Evolutionary conservation across 257 asterid species (phyloP).

Genomic region (Solanum rostratum): DNA sequence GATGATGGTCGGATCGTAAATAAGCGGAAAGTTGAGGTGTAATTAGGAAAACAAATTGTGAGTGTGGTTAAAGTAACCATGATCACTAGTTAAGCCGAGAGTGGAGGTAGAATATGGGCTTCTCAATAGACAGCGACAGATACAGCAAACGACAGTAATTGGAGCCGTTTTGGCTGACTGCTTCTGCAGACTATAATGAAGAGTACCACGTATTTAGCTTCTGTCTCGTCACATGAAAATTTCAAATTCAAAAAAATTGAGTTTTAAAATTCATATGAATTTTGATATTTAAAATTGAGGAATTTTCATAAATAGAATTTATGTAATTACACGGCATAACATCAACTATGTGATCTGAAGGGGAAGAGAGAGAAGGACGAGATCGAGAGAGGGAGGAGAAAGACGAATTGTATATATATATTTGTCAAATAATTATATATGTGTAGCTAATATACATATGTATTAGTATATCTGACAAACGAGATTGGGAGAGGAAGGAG

Average conservation of each 20-base stretch:
- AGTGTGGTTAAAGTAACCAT: not conserved
- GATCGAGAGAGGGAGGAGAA: too few relatives aligned
- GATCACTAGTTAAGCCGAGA: not conserved
- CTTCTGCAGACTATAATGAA: not conserved
- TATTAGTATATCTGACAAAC: too few relatives aligned
- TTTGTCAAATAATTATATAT: too few relatives aligned
- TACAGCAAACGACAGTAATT: not conserved
- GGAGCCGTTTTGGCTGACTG: not conserved
- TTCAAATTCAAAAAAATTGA: not conserved
- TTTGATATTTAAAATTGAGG: too few relatives aligned
- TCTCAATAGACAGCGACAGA: slow-evolving; percentile 9
- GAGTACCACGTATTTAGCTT: not conserved
- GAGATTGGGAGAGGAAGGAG: too few relatives aligned
- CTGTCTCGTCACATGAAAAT: not conserved
- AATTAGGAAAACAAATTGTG: not conserved
- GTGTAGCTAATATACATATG: too few relatives aligned
- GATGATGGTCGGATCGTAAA: slow-evolving; percentile 19
- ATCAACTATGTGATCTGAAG: too few relatives aligned
- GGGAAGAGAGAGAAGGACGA: too few relatives aligned
- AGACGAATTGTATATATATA: too few relatives aligned
- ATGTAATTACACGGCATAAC: too few relatives aligned
- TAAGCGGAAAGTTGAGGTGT: not conserved
- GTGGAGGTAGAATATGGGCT: slow-evolving; percentile 4
- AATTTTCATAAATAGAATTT: too few relatives aligned
- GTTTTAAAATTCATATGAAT: too few relatives aligned